phyloP scores from a whole-genome alignment of 495 filamentous ascomycete species.

The Neurospora sp. region DNA sequence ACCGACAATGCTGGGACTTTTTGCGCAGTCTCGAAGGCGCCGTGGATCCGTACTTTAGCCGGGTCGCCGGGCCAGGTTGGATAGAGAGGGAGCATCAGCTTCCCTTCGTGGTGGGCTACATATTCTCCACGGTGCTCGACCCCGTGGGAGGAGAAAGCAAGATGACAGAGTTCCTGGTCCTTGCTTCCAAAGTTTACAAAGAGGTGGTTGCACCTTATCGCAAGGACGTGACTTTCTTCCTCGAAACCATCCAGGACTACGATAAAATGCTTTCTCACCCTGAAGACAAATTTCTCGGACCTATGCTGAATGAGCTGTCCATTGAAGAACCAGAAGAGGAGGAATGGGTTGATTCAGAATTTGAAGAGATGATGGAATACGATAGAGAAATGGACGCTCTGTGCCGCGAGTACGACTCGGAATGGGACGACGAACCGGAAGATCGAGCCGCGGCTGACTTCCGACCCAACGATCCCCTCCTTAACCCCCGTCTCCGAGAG shows the following conservation, averaged over 20 bases:
- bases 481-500: background rate
- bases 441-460: background rate
- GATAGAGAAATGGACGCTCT: background rate
- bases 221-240: background rate
- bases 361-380: background rate
- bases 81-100: background rate
- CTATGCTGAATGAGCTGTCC: background rate
- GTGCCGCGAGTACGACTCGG: background rate
- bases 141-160: background rate
- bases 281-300: background rate
- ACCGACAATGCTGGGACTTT: background rate
- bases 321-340: background rate
- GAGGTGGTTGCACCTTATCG: background rate
- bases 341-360: background rate
- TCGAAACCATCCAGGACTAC: background rate
- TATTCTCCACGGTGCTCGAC: background rate
- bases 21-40: background rate
- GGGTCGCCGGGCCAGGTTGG: background rate
- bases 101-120: slow-evolving; percentile 1
- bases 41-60: background rate
- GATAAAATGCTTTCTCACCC: background rate
- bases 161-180: background rate
- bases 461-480: background rate
- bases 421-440: background rate
- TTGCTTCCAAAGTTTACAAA: background rate